A percentile compares a stretch with the other conserved stretches of the same genome.
phyloP scores from a whole-genome alignment of 768 basidiomycete species.

The Leccinum boreale region DNA sequence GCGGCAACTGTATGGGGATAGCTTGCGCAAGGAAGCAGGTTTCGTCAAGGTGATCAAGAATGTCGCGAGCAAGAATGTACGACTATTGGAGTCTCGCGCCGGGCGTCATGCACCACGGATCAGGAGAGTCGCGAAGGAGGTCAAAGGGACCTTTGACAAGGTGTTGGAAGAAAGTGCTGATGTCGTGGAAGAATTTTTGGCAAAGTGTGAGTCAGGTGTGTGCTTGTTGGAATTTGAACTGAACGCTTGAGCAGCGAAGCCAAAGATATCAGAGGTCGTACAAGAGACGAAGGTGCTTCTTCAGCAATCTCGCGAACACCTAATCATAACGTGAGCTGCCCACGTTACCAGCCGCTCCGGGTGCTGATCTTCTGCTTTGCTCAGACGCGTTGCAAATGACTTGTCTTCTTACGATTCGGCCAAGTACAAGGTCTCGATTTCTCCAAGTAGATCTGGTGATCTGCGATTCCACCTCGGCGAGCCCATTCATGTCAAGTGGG shows the following conservation, averaged over 20 bases:
- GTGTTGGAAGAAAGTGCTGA: slow-evolving; percentile 94
- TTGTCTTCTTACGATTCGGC: slow-evolving; percentile 74
- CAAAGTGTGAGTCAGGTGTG: slow-evolving; percentile 62
- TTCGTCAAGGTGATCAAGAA: slow-evolving; percentile 98
- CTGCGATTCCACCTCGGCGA: slow-evolving; percentile 87
- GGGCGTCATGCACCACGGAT: slow-evolving; percentile 83
- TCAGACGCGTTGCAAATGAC: slow-evolving; percentile 77
- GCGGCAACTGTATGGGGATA: slow-evolving; percentile 92
- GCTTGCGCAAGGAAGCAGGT: slow-evolving; percentile 92
- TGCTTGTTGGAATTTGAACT: slow-evolving; percentile 1
- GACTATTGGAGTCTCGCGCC: slow-evolving; percentile 69
- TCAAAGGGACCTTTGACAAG: slow-evolving; percentile 92
- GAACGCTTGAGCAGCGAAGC: slow-evolving; percentile 57
- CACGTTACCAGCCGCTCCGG: background rate
- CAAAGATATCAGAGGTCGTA: slow-evolving; percentile 83
- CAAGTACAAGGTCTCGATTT: slow-evolving; percentile 69
- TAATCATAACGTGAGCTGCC: slow-evolving; percentile 82
- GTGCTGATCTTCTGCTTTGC: background rate
- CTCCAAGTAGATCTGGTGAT: slow-evolving; percentile 49
- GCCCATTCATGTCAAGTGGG: slow-evolving; percentile 83
- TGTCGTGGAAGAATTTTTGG: slow-evolving; percentile 89
- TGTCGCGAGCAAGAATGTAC: slow-evolving; percentile 81
- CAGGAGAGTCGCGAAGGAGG: slow-evolving; percentile 80
- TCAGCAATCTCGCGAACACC: slow-evolving; percentile 84
- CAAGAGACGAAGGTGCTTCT: slow-evolving; percentile 90